These are phyloP conservation scores for Auriscalpium vulgare DNA, from an alignment of 768 basidiomycete genomes.

Conservation along the genomic window DNA sequence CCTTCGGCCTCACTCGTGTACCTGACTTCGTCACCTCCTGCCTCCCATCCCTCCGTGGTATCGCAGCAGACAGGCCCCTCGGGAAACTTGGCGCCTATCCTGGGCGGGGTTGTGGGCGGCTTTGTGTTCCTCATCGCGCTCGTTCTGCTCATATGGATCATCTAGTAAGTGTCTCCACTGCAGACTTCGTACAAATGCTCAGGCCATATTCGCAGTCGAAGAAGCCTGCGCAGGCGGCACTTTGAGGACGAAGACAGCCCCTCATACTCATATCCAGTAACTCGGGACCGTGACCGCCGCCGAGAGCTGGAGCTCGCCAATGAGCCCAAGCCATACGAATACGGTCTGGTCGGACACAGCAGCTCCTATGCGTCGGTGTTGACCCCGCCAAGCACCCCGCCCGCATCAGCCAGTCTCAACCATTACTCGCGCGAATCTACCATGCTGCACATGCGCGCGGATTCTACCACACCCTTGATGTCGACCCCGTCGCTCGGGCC, in stretches of 20 bases:
- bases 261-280: conserved; percentile 13
- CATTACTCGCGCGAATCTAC: neutral
- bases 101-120: conserved; percentile 10
- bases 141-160: conserved; percentile 6
- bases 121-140: conserved; percentile 4
- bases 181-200: neutral
- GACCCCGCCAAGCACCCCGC: conserved; percentile 1
- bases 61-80: neutral
- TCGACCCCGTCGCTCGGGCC: neutral
- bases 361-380: neutral
- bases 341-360: conserved; percentile 11
- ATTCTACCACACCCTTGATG: conserved; percentile 2
- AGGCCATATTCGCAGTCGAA: conserved; percentile 2
- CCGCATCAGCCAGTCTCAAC: neutral
- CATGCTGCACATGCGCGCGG: conserved; percentile 1
- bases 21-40: neutral
- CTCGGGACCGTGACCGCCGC: conserved; percentile 7
- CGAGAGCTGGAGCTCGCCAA: conserved; percentile 4
- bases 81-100: conserved; percentile 2
- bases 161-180: conserved; percentile 5
- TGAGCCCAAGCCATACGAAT: conserved; percentile 13
- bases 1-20: neutral
- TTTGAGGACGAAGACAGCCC: conserved; percentile 6
- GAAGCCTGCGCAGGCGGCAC: neutral
- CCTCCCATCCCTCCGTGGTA: neutral